Conservation (phyloP, 441 rosid genomes). For the Breynia disticha region DNA sequence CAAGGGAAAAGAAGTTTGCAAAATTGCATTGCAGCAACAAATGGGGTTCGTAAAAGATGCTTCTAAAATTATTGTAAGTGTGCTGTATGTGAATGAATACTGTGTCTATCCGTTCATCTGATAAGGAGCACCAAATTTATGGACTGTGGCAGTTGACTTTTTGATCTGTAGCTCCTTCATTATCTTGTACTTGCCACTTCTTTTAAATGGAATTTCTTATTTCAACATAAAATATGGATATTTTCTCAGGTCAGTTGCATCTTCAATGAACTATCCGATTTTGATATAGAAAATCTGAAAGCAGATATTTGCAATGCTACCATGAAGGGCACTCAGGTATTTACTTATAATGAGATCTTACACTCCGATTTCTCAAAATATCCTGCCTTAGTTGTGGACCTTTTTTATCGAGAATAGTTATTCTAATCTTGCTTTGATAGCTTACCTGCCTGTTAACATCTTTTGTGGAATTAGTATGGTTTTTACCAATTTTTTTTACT, state of each 20-base stretch:
- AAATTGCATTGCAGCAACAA: constrained; percentile 39
- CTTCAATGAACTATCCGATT: constrained; percentile 38
- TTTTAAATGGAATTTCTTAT: too few relatives aligned
- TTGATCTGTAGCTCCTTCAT: background rate
- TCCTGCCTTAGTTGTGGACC: constrained; percentile 5
- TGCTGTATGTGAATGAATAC: constrained; percentile 13
- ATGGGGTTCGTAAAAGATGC: constrained; percentile 33
- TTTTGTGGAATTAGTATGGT: background rate
- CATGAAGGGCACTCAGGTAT: constrained; percentile 42
- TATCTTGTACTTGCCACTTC: background rate
- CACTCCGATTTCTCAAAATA: background rate
- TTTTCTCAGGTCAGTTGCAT: constrained; percentile 53
- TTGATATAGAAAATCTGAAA: constrained; percentile 39
- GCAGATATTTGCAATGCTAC: constrained; percentile 25
- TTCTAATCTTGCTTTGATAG: background rate
- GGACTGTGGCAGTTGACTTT: background rate
- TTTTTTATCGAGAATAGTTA: too few relatives aligned
- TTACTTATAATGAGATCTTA: constrained; percentile 11
- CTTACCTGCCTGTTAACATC: background rate
- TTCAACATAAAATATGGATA: background rate
- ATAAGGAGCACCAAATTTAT: too few relatives aligned
- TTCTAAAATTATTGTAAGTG: constrained; percentile 43
- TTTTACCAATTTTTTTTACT: background rate
- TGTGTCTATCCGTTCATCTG: background rate
- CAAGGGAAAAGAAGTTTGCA: constrained; percentile 52